These are phyloP conservation scores for Colletotrichum cereale DNA, from an alignment of 2,329 filamentous ascomycete genomes.

Conservation along the genomic window DNA sequence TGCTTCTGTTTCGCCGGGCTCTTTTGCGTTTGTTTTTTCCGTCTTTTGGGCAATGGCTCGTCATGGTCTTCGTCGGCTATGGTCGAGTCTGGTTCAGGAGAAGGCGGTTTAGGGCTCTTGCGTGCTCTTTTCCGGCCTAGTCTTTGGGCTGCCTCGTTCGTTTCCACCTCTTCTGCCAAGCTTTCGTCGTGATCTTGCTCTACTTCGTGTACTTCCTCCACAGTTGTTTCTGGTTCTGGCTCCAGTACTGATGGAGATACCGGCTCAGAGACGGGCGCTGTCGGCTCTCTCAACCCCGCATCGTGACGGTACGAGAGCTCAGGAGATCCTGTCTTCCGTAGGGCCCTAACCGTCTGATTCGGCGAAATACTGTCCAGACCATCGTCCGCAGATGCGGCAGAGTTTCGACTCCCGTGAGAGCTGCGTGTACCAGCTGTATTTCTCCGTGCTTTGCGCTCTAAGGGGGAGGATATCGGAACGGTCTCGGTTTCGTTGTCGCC, in stretches of 20 bases:
- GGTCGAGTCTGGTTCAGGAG: conserved; percentile 57
- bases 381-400: conserved; percentile 41
- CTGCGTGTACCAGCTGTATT: conserved; percentile 49
- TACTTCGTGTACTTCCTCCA: conserved; percentile 10
- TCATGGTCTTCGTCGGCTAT: conserved; percentile 46
- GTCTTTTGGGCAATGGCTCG: conserved; percentile 52
- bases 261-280: not conserved
- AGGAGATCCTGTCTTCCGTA: conserved; percentile 23
- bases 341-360: conserved; percentile 36
- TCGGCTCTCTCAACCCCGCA: not conserved
- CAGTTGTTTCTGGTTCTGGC: conserved; percentile 5
- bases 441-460: conserved; percentile 56
- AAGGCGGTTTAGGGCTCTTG: conserved; percentile 51
- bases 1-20: conserved; percentile 60
- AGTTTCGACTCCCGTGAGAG: conserved; percentile 42
- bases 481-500: conserved; percentile 46
- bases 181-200: conserved; percentile 32
- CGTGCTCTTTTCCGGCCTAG: conserved; percentile 60
- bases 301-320: conserved; percentile 32
- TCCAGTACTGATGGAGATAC: not conserved
- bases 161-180: conserved; percentile 60
- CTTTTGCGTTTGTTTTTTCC: conserved; percentile 50
- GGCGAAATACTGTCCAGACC: conserved; percentile 52
- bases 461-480: conserved; percentile 56
- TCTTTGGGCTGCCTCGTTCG: conserved; percentile 55